Base-by-base conservation (phyloP, 2,329 filamentous ascomycete genomes). In the Tolypocladium pustulatum region DNA sequence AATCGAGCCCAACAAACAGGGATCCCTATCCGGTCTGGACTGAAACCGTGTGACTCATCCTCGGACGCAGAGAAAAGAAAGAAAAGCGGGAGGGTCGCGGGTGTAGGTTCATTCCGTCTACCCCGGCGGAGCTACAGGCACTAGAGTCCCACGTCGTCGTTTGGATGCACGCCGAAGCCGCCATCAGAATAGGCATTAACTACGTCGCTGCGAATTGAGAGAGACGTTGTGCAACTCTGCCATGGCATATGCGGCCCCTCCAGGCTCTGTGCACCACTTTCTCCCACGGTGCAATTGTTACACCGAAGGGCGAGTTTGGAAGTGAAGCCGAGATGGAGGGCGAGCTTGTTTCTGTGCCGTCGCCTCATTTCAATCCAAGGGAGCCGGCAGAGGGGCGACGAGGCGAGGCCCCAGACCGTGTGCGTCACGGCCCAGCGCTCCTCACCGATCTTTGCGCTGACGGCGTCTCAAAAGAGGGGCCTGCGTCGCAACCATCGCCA, bases 31-130 rank as follows among this genome's bases (percentile, higher is more conserved):
- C 51, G 57, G 56, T 55, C 49, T 61, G 56, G 53, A 60, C 55
- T 61, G 59, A 63, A 63, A 65, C 63, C 46, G 60, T 64, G 59
- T 65, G 64, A 65, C 64, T 65, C 64, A 65, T 61, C 43, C 54
- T 40, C 53, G 22, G n/a, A 55, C 32, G 51, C 32, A 53, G 57
- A 56, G 57, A 57, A 52, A 58, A 61, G 62, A 55, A 61, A 58
- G 61, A 58, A 61, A 59, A 59, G 38, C 61, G 34, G 54, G 40
- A 55, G 55, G 59, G 43, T 30, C 43, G 25, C 36, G 56, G 46
- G 54, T 37, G 22, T 30, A 59, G 58, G 58, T 61, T 64, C 59
- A 58, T 58, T 59, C 61, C 56, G 57, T 38, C 57, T 55, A 60
- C 59, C 61, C 55, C 59, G 55, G 56, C 41, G 20, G 49, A 58